Evolutionary conservation across 2,329 filamentous ascomycete species (phyloP), one percentile per base, ranked within the genome.

Genomic region (Pseudogymnoascus sp.): DNA sequence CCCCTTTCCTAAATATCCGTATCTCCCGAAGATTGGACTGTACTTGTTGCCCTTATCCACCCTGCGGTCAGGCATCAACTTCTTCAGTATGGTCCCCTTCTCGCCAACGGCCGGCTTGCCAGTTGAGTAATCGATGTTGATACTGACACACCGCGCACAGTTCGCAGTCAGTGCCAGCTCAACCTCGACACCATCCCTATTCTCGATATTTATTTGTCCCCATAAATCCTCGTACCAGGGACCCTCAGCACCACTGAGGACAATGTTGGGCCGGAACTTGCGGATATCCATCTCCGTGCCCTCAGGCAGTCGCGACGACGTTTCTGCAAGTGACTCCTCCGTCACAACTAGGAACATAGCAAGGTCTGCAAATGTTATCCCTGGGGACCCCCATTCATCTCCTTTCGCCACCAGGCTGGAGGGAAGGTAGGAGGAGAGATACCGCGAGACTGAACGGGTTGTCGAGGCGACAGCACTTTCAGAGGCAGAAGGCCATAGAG

Each of bases 271-370:
- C 34, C 88, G 81, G 71, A 90, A 88, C 66, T 86, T 87, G 37
- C 79, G 79, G 69, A 88, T 82, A 59, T 86, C 83, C 74, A 88
- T 79, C 18, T 74, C 67, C 28, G 77, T 71, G 10, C 73, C 75
- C 0, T 70, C 69, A 0, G 77, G 73, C 5, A 90, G 71, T 3
- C 84, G 78, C 5, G 70, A 69, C 33, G 81, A 82, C 52, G 95
- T 81, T 65, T 89, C 79, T 18, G 77, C 73, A n/a, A 92, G 78
- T 1, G 88, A 94, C 2, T 82, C 79, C 62, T 84, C 78, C 0
- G 85, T 89, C 4, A 86, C 79, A 21, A 96, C 72, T 12, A 96
- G 79, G 70, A 88, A 88, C 0, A 89, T 86, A 1, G 89, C 88
- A 63, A 82, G 82, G 71, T 94, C 89, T 37, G 84, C 82, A 72